Conservation (phyloP, 495 filamentous ascomycete species). For the Neurospora sp. region DNA sequence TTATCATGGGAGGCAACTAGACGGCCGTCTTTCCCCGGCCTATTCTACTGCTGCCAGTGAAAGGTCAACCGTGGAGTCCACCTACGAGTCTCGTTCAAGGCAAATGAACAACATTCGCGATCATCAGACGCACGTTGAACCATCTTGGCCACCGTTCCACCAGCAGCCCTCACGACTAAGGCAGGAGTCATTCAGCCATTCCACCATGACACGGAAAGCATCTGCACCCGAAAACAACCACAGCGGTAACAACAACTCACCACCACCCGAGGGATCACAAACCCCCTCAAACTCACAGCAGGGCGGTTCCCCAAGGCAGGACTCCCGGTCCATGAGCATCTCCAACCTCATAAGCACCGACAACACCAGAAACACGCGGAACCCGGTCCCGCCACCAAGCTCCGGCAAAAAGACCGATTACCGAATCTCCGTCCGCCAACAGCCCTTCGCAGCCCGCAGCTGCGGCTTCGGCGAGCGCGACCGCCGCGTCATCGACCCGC, state of each 20-base stretch:
- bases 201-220: slow-evolving; percentile 6
- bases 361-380: slow-evolving; percentile 16
- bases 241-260: slow-evolving; percentile 1
- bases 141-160: slow-evolving; percentile 11
- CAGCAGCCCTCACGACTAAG: slow-evolving; percentile 16
- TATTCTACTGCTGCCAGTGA: slow-evolving; percentile 27
- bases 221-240: background rate
- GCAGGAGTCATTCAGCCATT: slow-evolving; percentile 12
- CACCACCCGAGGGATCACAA: slow-evolving; percentile 11
- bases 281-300: slow-evolving; percentile 18
- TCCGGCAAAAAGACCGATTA: slow-evolving; percentile 12
- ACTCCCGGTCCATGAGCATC: slow-evolving; percentile 35
- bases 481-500: slow-evolving; percentile 86
- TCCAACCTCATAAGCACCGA: slow-evolving; percentile 33
- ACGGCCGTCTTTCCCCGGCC: slow-evolving; percentile 25
- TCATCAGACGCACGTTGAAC: slow-evolving; percentile 13
- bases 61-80: slow-evolving; percentile 24
- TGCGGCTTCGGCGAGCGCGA: slow-evolving; percentile 94
- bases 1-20: slow-evolving; percentile 22
- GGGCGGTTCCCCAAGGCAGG: slow-evolving; percentile 22
- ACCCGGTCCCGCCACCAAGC: slow-evolving; percentile 10
- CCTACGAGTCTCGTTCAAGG: slow-evolving; percentile 19
- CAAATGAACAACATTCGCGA: slow-evolving; percentile 12
- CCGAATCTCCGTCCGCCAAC: slow-evolving; percentile 70
- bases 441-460: slow-evolving; percentile 79